Conservation (phyloP, 2,329 filamentous ascomycete genomes). For the Fusarium sublunatum region DNA sequence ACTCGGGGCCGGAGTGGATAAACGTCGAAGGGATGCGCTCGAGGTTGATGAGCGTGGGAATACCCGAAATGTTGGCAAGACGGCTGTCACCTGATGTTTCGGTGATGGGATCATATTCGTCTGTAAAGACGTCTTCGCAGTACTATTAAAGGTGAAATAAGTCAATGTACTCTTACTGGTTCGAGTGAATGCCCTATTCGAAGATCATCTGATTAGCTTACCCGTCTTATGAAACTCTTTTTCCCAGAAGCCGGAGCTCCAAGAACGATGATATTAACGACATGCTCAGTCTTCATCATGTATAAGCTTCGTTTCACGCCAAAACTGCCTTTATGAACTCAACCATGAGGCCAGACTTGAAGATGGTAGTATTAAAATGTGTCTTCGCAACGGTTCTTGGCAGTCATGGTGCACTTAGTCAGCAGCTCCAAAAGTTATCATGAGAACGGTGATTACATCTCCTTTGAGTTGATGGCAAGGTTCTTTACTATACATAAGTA, state of each 20-base stretch:
- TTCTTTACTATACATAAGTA: neutral
- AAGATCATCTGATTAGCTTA: conserved; percentile 7
- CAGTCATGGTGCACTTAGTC: conserved; percentile 37
- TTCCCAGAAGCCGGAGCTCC: conserved; percentile 33
- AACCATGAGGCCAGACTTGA: neutral
- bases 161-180: neutral
- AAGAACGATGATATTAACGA: conserved; percentile 33
- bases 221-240: conserved; percentile 37
- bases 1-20: conserved; percentile 15
- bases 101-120: conserved; percentile 33
- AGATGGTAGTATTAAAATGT: conserved; percentile 12
- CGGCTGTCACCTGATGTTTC: conserved; percentile 29
- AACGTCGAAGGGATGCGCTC: conserved; percentile 34
- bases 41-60: conserved; percentile 26
- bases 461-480: neutral
- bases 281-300: conserved; percentile 20
- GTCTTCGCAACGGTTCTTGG: conserved; percentile 15
- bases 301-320: neutral
- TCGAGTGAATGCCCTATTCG: neutral
- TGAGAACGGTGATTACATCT: conserved; percentile 6
- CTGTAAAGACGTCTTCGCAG: conserved; percentile 31
- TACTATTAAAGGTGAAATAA: conserved; percentile 13
- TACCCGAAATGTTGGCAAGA: conserved; percentile 21
- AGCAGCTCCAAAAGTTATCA: conserved; percentile 21
- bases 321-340: neutral